phyloP scores from a whole-genome alignment of 192 early-diverging fungal genomes.

The Coemansia sp. region DNA sequence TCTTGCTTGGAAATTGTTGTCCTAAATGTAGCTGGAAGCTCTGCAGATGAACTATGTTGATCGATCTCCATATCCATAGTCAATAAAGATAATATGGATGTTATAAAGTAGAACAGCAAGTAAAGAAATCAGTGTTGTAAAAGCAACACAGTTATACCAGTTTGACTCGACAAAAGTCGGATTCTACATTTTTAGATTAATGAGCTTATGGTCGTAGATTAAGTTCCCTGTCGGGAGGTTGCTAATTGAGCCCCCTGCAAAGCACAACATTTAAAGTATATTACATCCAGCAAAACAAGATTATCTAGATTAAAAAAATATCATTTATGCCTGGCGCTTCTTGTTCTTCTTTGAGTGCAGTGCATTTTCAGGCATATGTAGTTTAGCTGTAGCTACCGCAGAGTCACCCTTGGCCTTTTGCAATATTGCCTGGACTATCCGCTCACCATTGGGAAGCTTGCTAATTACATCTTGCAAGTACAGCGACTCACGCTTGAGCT shows the following conservation, averaged over 20 bases:
- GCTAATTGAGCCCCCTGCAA: not conserved
- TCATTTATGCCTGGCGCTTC: slow-evolving; percentile 1
- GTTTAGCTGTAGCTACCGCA: slow-evolving; percentile 18
- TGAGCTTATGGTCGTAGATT: not conserved
- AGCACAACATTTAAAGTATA: not conserved
- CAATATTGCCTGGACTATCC: slow-evolving; percentile 17
- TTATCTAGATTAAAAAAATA: slow-evolving; percentile 5
- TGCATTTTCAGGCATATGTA: slow-evolving; percentile 30
- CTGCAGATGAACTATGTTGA: not conserved
- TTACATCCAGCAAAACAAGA: not conserved
- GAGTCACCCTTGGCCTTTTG: slow-evolving; percentile 34
- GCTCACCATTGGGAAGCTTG: slow-evolving; percentile 32
- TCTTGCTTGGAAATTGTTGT: slow-evolving; percentile 42
- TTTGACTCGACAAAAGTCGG: not conserved
- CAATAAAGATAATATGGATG: not conserved
- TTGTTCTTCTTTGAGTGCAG: slow-evolving; percentile 25
- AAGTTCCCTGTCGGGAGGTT: not conserved
- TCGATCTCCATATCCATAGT: slow-evolving; percentile 11
- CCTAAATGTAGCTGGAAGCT: slow-evolving; percentile 16
- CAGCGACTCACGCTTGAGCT: slow-evolving; percentile 37
- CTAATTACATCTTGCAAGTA: slow-evolving; percentile 39
- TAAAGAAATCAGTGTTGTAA: not conserved
- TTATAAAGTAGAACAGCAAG: not conserved
- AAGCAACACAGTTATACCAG: not conserved
- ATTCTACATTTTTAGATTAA: not conserved